phyloP scores from a whole-genome alignment of 106 monocot species.

The Amphibolis antarctica region DNA sequence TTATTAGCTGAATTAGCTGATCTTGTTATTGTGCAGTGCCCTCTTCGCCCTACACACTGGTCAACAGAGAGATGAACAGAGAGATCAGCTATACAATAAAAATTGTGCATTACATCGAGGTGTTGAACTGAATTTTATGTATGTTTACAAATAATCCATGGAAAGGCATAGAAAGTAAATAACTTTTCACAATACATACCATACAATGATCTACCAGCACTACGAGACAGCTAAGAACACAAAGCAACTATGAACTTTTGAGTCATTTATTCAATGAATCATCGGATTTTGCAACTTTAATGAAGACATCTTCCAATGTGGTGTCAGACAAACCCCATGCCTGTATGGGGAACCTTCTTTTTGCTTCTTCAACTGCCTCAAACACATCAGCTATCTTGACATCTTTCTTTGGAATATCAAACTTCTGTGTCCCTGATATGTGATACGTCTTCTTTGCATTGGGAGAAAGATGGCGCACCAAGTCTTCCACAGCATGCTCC shows the following conservation, averaged over 20 bases:
- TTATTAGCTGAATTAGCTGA: too few species aligned
- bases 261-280: neutral
- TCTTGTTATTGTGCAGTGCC: too few species aligned
- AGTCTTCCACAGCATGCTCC: slow-evolving; percentile 8
- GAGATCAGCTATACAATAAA: too few species aligned
- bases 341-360: slow-evolving; percentile 34
- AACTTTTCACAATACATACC: too few species aligned
- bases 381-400: slow-evolving; percentile 58
- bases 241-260: neutral
- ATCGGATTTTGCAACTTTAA: slow-evolving; percentile 35
- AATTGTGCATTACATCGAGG: too few species aligned
- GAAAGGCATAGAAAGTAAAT: too few species aligned
- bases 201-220: too few species aligned
- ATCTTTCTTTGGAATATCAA: slow-evolving; percentile 63
- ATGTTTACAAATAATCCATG: too few species aligned
- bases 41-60: too few species aligned
- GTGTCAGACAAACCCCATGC: slow-evolving; percentile 69
- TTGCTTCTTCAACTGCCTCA: slow-evolving; percentile 40
- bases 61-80: too few species aligned
- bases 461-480: slow-evolving; percentile 8
- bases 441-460: slow-evolving; percentile 56
- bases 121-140: too few species aligned
- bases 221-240: too few species aligned
- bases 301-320: slow-evolving; percentile 73
- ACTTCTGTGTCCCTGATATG: slow-evolving; percentile 67